Percentiles rank a stretch among this genome's conserved stretches.
Evolutionary conservation across 345 rosid species (phyloP).

Genomic region (Pistacia atlantica): DNA sequence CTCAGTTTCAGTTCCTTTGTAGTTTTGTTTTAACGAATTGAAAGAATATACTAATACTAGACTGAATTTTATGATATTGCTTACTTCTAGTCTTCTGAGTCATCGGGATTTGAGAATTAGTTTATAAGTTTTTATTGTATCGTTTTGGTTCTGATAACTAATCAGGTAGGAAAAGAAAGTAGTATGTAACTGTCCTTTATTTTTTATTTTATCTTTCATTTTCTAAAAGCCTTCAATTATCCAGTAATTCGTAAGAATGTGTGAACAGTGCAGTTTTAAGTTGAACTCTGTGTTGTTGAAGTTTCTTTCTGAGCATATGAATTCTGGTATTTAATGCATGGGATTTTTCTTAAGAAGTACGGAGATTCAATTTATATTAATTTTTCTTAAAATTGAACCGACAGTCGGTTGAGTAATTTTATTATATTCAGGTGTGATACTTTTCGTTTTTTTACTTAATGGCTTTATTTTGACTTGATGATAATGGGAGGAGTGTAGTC

Average conservation of each 20-base stretch:
- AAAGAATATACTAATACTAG: neutral
- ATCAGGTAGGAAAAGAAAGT: neutral
- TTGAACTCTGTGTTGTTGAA: neutral
- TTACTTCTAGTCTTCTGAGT: neutral
- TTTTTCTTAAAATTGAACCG: neutral
- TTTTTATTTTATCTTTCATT: too few species aligned
- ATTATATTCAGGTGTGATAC: neutral
- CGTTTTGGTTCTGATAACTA: neutral
- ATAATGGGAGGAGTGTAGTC: neutral
- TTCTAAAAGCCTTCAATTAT: neutral
- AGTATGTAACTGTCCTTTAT: neutral
- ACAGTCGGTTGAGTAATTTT: neutral
- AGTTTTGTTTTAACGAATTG: neutral
- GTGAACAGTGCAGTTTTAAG: neutral
- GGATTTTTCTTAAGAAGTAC: too few species aligned
- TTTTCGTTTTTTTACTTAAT: neutral
- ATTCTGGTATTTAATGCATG: neutral
- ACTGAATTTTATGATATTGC: neutral
- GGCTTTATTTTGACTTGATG: neutral
- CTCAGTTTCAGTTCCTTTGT: neutral
- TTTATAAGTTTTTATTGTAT: neutral
- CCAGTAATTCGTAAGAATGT: neutral
- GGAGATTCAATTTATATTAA: neutral
- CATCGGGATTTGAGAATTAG: neutral
- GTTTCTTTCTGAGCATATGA: neutral